Base-by-base conservation (phyloP, 495 filamentous ascomycete genomes). In the Penicillium odoratum region DNA sequence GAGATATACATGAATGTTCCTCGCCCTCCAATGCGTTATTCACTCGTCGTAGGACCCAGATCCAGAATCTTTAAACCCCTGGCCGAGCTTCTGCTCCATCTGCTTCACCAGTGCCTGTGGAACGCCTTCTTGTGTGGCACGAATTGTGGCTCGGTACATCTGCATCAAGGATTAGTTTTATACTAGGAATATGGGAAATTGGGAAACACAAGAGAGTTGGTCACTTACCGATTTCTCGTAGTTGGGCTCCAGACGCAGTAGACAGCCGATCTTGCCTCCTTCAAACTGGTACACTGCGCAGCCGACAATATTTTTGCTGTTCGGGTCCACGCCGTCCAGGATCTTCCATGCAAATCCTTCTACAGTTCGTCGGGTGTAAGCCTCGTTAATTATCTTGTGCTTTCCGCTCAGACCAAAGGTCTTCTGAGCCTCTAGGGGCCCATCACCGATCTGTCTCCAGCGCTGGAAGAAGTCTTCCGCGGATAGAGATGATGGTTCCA, bases 391-490 rank as follows among this genome's bases (percentile, higher is more conserved):
- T 64, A 62, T 71, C 66, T 71, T 83, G 62, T 75, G 79, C 55
- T 78, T 77, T 5, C 78, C 75, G 18, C 67, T 67, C n/a, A 76
- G 59, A 0, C 87, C 87, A 70, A 98, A 95, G 7, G 97, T 89
- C 40, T 82, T 78, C 70, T 99, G 95, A 0, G 88, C 83, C 68
- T 99, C 95, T 10, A 96, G 80, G 6, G 92, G 89, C 3, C 80
- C 81, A 7, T 89, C 92, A 16, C 95, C 95, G 64, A 99, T 98
- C 71, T 99, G 95, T 73, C 94, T 91, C 95, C 95, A 99, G 21
- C 95, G 81, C 78, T 94, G 97, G 78, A 99, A 99, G 74, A 98
- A 99, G 58, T 98, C 94, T 48, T 97, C 94, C 0, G 85, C 85
- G 8, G 81, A 81, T 38, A 99, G 73, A 40, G 89, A 83, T 0